These are phyloP conservation scores for Pestalotiopsis sp. DNA, from an alignment of 2,329 filamentous ascomycete species.

Conservation along the genomic window DNA sequence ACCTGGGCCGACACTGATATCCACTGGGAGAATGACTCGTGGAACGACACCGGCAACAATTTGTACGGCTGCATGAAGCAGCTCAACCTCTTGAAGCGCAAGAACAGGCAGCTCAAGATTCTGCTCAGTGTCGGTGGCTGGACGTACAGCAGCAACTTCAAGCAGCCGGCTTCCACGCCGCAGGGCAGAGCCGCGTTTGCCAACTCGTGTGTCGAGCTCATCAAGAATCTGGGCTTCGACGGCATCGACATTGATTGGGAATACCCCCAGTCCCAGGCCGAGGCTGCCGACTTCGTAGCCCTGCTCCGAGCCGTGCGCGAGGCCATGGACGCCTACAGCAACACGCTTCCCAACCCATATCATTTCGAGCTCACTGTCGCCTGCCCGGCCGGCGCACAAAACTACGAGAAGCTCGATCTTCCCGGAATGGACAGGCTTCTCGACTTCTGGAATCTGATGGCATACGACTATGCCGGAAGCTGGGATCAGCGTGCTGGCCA, in stretches of 20 bases:
- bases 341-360: slow-evolving; percentile 41
- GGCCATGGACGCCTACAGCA: slow-evolving; percentile 61
- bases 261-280: slow-evolving; percentile 57
- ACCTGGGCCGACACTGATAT: slow-evolving; percentile 73
- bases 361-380: slow-evolving; percentile 69
- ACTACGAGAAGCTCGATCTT: slow-evolving; percentile 66
- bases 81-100: slow-evolving; percentile 79
- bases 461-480: slow-evolving; percentile 83
- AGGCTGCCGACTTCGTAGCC: slow-evolving; percentile 62
- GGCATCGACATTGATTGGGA: slow-evolving; percentile 73
- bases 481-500: slow-evolving; percentile 78
- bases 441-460: slow-evolving; percentile 84
- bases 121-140: slow-evolving; percentile 89
- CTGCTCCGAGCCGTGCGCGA: slow-evolving; percentile 58
- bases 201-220: slow-evolving; percentile 69
- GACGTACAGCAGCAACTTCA: slow-evolving; percentile 88
- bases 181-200: slow-evolving; percentile 75
- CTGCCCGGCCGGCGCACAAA: slow-evolving; percentile 63
- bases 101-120: slow-evolving; percentile 81
- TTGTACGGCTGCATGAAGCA: slow-evolving; percentile 90
- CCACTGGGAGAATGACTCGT: slow-evolving; percentile 68
- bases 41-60: slow-evolving; percentile 76
- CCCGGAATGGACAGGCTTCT: slow-evolving; percentile 65
- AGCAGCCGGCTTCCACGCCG: slow-evolving; percentile 70
- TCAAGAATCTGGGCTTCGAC: slow-evolving; percentile 81